A percentile compares a stretch with the other conserved stretches of the same genome.
Conservation (phyloP, 768 basidiomycete genomes). For the Amanita fuliginea region DNA sequence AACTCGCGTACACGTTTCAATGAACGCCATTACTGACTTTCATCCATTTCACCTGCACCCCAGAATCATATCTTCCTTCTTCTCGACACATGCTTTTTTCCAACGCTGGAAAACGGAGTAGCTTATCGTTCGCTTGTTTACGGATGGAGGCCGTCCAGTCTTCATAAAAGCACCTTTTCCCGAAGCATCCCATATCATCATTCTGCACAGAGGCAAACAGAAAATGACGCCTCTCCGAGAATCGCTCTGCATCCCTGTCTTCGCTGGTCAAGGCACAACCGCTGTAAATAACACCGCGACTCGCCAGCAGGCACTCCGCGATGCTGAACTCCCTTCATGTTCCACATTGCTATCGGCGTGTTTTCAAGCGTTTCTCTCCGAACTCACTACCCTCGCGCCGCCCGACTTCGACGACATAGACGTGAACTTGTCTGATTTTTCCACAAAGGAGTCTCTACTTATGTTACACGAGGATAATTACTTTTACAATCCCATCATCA, state of each 20-base stretch:
- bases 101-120: conserved; percentile 6
- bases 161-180: neutral
- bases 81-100: conserved; percentile 6
- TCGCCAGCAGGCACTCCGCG: conserved; percentile 26
- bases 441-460: conserved; percentile 26
- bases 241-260: conserved; percentile 28
- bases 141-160: neutral
- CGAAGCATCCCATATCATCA: neutral
- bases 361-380: conserved; percentile 34
- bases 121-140: conserved; percentile 1
- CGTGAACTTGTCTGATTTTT: conserved; percentile 36
- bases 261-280: conserved; percentile 44
- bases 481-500: conserved; percentile 34
- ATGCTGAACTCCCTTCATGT: conserved; percentile 30
- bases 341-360: conserved; percentile 39
- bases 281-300: conserved; percentile 19
- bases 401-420: conserved; percentile 21
- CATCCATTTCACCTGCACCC: neutral
- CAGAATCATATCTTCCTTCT: neutral
- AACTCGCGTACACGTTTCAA: conserved; percentile 1
- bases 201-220: neutral
- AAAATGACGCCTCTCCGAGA: neutral
- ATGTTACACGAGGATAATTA: conserved; percentile 22
- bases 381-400: conserved; percentile 35
- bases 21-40: neutral